Evolutionary conservation across 345 rosid species (phyloP).

Genomic region (Acer saccharum): DNA sequence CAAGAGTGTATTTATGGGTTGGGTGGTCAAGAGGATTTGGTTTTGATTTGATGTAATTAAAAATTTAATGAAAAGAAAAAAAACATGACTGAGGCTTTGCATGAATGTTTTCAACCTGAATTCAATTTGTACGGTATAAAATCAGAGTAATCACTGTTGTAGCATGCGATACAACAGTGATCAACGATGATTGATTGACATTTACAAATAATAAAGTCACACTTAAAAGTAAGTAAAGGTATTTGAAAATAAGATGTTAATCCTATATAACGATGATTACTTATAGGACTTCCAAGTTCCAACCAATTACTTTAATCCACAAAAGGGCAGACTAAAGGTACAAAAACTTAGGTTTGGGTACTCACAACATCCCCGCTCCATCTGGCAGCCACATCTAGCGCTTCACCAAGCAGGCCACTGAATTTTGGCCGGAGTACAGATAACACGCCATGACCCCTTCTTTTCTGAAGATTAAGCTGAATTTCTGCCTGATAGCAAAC

Average conservation of each 20-base stretch:
- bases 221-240: not conserved
- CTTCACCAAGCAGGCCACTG: constrained; percentile 97
- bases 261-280: not conserved
- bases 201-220: not conserved
- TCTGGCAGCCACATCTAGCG: constrained; percentile 88
- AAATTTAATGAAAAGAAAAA: no score
- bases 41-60: not conserved
- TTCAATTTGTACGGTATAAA: not conserved
- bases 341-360: constrained; percentile 26
- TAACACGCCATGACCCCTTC: constrained; percentile 92
- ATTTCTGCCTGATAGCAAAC: constrained; percentile 78
- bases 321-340: constrained; percentile 10
- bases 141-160: not conserved
- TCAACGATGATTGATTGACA: not conserved
- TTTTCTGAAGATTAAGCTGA: constrained; percentile 93
- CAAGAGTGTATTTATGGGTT: not conserved
- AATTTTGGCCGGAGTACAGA: constrained; percentile 91
- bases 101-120: not conserved
- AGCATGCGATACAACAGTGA: constrained; percentile 8
- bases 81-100: not conserved
- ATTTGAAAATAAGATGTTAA: not conserved
- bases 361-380: constrained; percentile 99
- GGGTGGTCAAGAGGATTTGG: not conserved
- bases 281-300: constrained; percentile 8
- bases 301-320: constrained; percentile 8